Conservation (phyloP, 108 stramenopile species). For the Seminavis robusta region DNA sequence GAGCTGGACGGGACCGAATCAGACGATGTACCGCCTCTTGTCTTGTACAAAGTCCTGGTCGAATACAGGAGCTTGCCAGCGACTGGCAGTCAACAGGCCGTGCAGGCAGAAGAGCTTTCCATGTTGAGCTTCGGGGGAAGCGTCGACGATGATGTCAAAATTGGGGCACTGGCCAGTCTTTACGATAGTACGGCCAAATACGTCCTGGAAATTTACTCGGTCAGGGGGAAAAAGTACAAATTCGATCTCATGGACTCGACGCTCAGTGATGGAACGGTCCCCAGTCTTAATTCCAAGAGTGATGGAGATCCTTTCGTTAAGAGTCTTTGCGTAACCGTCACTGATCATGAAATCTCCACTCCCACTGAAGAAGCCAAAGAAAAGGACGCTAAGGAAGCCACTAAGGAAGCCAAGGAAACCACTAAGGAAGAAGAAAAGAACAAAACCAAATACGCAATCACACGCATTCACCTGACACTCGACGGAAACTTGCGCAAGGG, state of each 20-base stretch:
- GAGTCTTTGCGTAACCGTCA: slow-evolving; percentile 47
- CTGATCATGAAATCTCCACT: slow-evolving; percentile 28
- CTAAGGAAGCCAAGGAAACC: slow-evolving; percentile 8
- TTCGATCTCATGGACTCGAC: slow-evolving; percentile 57
- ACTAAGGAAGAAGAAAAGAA: neutral
- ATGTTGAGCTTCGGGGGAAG: slow-evolving; percentile 58
- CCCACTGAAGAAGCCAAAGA: neutral
- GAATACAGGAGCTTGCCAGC: slow-evolving; percentile 53
- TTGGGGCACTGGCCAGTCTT: slow-evolving; percentile 48
- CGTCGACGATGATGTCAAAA: slow-evolving; percentile 64
- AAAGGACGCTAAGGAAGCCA: neutral
- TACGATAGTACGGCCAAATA: slow-evolving; percentile 58
- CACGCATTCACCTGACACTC: slow-evolving; percentile 33
- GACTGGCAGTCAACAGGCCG: slow-evolving; percentile 39
- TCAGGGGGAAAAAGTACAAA: slow-evolving; percentile 55
- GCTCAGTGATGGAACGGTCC: slow-evolving; percentile 47
- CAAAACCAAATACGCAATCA: slow-evolving; percentile 22
- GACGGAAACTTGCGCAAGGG: slow-evolving; percentile 30
- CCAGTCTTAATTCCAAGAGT: slow-evolving; percentile 21
- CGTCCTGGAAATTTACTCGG: slow-evolving; percentile 44
- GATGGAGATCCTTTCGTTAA: slow-evolving; percentile 50
- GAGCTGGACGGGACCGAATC: slow-evolving; percentile 40
- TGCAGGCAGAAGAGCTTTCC: slow-evolving; percentile 50
- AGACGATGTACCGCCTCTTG: slow-evolving; percentile 26
- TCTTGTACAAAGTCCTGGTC: slow-evolving; percentile 39